Conservation (phyloP, 495 filamentous ascomycete genomes). For the Annulohypoxylon nitens region DNA sequence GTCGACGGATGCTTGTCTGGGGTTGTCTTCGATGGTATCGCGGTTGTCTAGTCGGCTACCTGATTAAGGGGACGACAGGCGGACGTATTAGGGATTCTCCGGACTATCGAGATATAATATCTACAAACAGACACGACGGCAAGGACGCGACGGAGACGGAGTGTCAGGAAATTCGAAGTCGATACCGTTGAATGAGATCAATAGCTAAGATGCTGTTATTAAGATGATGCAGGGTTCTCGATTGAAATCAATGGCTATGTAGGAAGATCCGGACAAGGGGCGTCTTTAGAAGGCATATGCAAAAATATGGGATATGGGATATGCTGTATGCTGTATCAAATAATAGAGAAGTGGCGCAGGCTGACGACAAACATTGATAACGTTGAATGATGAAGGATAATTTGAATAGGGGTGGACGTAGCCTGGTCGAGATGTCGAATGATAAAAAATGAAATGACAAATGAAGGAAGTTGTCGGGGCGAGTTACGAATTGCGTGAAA, state of each 20-base stretch:
- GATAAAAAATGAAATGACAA: slow-evolving; percentile 6
- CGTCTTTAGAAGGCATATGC: slow-evolving; percentile 20
- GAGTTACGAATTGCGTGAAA: background rate
- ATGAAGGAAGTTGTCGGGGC: slow-evolving; percentile 9
- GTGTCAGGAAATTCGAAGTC: slow-evolving; percentile 12
- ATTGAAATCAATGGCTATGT: slow-evolving; percentile 28
- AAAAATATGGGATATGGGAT: slow-evolving; percentile 20
- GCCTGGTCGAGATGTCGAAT: background rate
- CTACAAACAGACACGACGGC: background rate
- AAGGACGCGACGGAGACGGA: slow-evolving; percentile 17
- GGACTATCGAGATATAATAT: slow-evolving; percentile 8
- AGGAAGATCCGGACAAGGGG: slow-evolving; percentile 25
- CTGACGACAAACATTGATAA: slow-evolving; percentile 10
- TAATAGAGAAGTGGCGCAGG: slow-evolving; percentile 13
- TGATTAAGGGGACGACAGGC: background rate
- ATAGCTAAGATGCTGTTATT: slow-evolving; percentile 9
- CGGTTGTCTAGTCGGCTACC: background rate
- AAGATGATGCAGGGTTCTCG: slow-evolving; percentile 1
- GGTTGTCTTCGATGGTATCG: slow-evolving; percentile 4
- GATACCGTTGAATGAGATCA: background rate
- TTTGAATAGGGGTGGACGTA: background rate
- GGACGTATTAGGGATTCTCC: slow-evolving; percentile 6
- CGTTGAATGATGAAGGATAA: background rate
- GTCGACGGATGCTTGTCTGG: background rate
- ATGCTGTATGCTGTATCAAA: slow-evolving; percentile 5